Evolutionary conservation across 176 grass and related monocot species (phyloP), one percentile per base, ranked within the genome.

Genomic region (Microstegium vimineum): DNA sequence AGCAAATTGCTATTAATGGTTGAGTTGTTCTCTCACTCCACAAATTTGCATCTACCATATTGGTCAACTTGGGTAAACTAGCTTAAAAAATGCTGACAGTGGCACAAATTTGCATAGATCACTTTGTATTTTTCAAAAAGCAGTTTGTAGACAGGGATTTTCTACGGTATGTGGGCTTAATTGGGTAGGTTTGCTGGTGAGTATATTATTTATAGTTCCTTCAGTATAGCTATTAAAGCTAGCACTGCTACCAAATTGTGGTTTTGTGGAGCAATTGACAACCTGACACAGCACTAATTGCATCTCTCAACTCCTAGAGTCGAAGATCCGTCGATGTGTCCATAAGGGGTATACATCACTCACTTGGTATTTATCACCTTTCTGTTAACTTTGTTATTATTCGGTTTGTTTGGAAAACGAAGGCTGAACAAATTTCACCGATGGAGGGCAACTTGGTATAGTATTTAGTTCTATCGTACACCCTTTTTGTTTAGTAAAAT

Each of bases 401-500:
- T 77, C 62, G 78, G 49, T 34, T 76, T 26, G 27, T 79, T 52
- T 90, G 66, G 71, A 54, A 69, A 54, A 69, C 30, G n/a, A 84
- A 89, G 81, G 82, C 73, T 79, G 60, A 73, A 82, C 83, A 74
- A 82, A 79, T 62, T 85, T 71, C 81, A 36, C 33, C 51, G 67
- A 61, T 76, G 65, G 43, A 83, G 71, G 82, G 65, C 46, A 47
- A 75, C 56, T 63, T 87, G 87, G 78, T 88, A 86, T 86, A 71
- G 67, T 88, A 80, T 88, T 38, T 90, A 88, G 56, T 63, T 15
- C 78, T 69, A 31, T 32, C 23, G 17, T 74, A 46, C 67, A 69
- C 80, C 52, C 52, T 90, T 81, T 59, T 72, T 56, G 62, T 83
- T 64, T 76, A 65, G 80, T 75, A 84, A 90, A 90, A 45, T 88